phyloP scores from a whole-genome alignment of 202 grass and related monocot genomes.

The Zizania palustris region DNA sequence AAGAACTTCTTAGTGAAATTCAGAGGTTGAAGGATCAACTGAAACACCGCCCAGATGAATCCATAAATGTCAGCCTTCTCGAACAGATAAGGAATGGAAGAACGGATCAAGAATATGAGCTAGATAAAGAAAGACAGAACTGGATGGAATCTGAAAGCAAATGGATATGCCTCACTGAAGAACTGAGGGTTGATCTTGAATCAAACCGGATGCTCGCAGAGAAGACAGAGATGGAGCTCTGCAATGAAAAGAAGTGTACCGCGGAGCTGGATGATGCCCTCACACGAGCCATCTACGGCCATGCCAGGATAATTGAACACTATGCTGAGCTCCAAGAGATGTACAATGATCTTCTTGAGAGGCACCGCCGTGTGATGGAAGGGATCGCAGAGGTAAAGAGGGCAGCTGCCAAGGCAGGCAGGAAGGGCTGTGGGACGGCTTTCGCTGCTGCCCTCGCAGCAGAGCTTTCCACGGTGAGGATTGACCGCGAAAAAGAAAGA shows the following conservation, averaged over 20 bases:
- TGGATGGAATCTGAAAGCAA: conserved; percentile 97
- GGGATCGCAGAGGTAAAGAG: conserved; percentile 83
- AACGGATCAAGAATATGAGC: conserved; percentile 57
- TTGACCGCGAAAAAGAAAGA: conserved; percentile 90
- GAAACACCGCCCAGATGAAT: conserved; percentile 37
- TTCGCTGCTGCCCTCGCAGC: conserved; percentile 90
- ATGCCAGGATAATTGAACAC: conserved; percentile 87
- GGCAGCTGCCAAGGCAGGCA: conserved; percentile 79
- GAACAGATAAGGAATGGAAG: conserved; percentile 76
- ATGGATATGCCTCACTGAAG: conserved; percentile 92
- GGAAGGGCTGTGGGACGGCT: conserved; percentile 76
- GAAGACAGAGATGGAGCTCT: conserved; percentile 76
- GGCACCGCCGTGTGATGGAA: conserved; percentile 85
- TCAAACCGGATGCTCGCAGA: conserved; percentile 78
- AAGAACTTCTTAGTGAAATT: conserved; percentile 49
- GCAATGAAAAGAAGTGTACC: conserved; percentile 79
- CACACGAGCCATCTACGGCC: conserved; percentile 74
- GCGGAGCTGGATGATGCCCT: conserved; percentile 93
- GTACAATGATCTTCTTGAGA: conserved; percentile 76
- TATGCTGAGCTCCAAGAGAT: conserved; percentile 92
- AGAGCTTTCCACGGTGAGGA: conserved; percentile 86
- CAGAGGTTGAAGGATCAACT: conserved; percentile 52
- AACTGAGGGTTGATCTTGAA: conserved; percentile 84
- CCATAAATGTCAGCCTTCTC: conserved; percentile 61
- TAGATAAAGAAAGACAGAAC: conserved; percentile 82